Evolutionary conservation across 257 asterid genomes (phyloP), one percentile per base, ranked within the genome.

Genomic region (Capsicum rhomboideum): DNA sequence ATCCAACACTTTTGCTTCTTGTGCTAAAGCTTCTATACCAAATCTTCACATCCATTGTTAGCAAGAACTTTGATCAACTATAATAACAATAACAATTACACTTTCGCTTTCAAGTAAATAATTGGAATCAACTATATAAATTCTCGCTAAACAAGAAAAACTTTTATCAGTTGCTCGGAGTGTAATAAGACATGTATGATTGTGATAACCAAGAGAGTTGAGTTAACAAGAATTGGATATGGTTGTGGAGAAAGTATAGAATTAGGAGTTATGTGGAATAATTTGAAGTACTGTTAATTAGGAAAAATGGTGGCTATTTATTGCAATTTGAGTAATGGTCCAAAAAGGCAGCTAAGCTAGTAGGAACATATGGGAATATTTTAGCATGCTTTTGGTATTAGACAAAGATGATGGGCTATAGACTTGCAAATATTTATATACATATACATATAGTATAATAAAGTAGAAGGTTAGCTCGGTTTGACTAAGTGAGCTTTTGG

Each of bases 11-110:
- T 63, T 83, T 75, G 23, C 87, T 78, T 53, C 83, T 77, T 2
- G 82, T 64, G 78, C 84, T 82, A 64, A 82, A 82, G 26, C 34
- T 80, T 80, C 79, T 74, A 14, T 78, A 63, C 84, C 83, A 86
- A 28, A 59, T 84, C 55, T 69, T 68, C 44, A 78, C 18, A n/a
- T 86, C 87, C 87, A 86, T 86, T 14, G 18, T 3, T 6, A 63
- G 11, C 52, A 55, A 31, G 20, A 63, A 63, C 10, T 63, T 63
- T 63, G 40, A 63, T 63, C 40, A 63, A 63, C 40, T 26, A 26
- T 1, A 12, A 63, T 63, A 63, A 63, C 42, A 63, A 63, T 13
- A 26, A 26, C 10, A 6, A 63, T 29, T 63, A 63, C 31, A 26
- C 37, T 63, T 63, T 17, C n/a, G 14, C 12, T 63, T 63, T 26